Base-by-base conservation (phyloP, 2,329 filamentous ascomycete species). In the Pseudopithomyces chartarum region DNA sequence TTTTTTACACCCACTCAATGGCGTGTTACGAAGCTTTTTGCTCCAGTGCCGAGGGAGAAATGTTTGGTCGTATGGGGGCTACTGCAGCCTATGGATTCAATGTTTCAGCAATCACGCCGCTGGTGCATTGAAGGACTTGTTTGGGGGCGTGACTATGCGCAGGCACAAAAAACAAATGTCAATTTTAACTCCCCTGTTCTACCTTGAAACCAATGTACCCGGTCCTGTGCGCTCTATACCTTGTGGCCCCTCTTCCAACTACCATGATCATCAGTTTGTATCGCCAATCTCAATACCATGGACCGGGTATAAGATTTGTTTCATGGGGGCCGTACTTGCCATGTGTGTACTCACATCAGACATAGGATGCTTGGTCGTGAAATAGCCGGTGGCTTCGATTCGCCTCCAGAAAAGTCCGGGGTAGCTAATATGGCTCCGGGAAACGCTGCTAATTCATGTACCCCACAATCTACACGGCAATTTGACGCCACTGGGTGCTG, bases 371-470 rank as follows among this genome's bases (percentile, higher is more conserved):
- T 62, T 56, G 49, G 57, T 54, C 33, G 54, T 46, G 42, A 65
- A 52, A 69, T 69, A 71, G 42, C 67, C 67, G 68, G 68, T 67
- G 68, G 68, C 51, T 40, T 58, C 34, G 17, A 56, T 34, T 46
- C 52, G 50, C 48, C 33, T 51, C 52, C 51, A 52, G 43, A 50
- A 43, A 54, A 48, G 52, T 33, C 51, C 57, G 49, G 55, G 50
- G 53, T 56, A 56, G 15, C 40, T 36, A 55, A 57, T 55, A 51
- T 54, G 42, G 32, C 13, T 17, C 33, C 43, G 20, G 46, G 52
- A 20, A 47, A 43, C 23, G 17, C 39, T 44, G 19, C 38, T 19
- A 44, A 22, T 42, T 52, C 48, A 57, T 67, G 66, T 54, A 71
- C 64, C 66, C 68, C 67, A 62, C 63, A 66, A 58, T 51, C 61